Base-by-base conservation (phyloP, 768 basidiomycete genomes). In the Zangia roseola region DNA sequence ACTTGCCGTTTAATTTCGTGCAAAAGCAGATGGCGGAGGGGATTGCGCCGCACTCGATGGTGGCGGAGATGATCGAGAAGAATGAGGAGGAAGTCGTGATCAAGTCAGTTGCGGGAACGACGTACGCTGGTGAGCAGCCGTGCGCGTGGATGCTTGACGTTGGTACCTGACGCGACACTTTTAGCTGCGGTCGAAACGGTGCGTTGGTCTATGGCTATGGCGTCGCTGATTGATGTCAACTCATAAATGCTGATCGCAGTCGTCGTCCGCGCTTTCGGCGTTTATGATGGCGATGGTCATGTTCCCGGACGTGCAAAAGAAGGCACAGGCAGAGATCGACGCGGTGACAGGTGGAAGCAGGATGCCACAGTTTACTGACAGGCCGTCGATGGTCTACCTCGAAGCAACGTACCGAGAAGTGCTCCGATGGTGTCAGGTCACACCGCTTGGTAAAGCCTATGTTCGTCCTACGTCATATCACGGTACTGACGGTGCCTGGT, bases 21-120 rank as follows among this genome's bases (percentile, higher is more conserved):
- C 47, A 36, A n/a, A 50, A 55, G 44, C 53, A 59, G 31, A 59
- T 50, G 53, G 53, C 30, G 13, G 56, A 58, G 2, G 55, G 51
- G 17, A 57, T 43, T 10, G 58, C 53, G 23, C 56, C 55, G 5
- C 47, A 55, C 34, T 52, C 55, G 31, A 57, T 68, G 54, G 51
- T 57, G 10, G 52, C 50, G 8, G 55, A 59, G 44, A 49, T 61
- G 57, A 13, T 64, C 16, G 58, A 65, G 49, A 50, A 44, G 10
- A 56, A 60, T 1, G 61, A 53, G 33, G 64, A 71, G 28, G 64
- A 62, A 33, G 45, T 38, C 4, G 53, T 55, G 4, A 66, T 68
- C 43, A 62, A 63, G 47, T 60, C 55, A n/a, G 60, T 69, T 21
- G 65, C 63, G 5, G 67, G 64, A 1, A 64, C 62, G 1, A 63